Conservation (phyloP, 345 rosid species). For the Corchorus olitorius region DNA sequence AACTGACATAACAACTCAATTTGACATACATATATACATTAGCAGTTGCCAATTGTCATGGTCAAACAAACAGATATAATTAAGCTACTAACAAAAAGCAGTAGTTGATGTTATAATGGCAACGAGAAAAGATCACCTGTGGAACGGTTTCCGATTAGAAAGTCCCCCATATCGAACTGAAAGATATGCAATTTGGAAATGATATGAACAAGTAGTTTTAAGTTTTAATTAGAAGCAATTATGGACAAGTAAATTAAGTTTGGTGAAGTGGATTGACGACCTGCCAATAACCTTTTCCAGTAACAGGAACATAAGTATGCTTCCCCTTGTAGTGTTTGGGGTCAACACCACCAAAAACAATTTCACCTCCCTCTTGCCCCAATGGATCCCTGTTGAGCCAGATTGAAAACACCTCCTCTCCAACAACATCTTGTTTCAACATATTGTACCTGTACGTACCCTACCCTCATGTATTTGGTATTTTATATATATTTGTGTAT, state of each 20-base stretch:
- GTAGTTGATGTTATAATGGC: no score
- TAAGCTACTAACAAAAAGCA: no score
- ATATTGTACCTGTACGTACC: slow-evolving; percentile 62
- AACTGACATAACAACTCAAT: background rate
- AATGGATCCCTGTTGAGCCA: slow-evolving; percentile 68
- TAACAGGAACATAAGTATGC: slow-evolving; percentile 73
- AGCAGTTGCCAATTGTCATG: no score
- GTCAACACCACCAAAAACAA: slow-evolving; percentile 86
- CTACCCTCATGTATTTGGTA: no score
- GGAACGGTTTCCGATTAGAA: slow-evolving; percentile 54
- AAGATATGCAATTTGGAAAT: background rate
- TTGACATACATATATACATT: no score
- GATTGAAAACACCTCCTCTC: slow-evolving; percentile 65
- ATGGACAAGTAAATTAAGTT: background rate
- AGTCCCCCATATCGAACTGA: slow-evolving; percentile 76
- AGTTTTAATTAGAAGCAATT: no score
- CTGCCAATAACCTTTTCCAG: slow-evolving; percentile 84
- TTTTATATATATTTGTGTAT: background rate
- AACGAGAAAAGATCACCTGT: slow-evolving; percentile 46
- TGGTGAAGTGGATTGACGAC: slow-evolving; percentile 39
- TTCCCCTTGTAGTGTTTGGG: slow-evolving; percentile 60
- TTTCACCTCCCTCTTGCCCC: slow-evolving; percentile 62
- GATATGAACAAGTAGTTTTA: background rate
- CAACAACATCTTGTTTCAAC: slow-evolving; percentile 57
- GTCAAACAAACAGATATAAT: no score